A percentile compares a stretch with the other conserved stretches of the same genome.
These are phyloP conservation scores for Mycosphaerella sp. DNA, from an alignment of 2,329 filamentous ascomycete species.

Conservation along the genomic window DNA sequence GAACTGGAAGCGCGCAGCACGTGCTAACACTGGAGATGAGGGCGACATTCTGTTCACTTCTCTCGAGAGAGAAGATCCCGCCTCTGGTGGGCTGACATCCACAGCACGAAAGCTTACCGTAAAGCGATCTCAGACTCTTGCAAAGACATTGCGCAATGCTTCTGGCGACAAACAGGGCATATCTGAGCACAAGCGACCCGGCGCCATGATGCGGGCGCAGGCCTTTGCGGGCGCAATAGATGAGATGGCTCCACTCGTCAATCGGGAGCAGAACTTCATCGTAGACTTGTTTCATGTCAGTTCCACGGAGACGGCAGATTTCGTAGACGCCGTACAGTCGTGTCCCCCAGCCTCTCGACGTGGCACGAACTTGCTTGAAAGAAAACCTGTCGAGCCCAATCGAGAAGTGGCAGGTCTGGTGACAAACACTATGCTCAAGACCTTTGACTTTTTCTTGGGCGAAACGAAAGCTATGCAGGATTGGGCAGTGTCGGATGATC, in stretches of 20 bases:
- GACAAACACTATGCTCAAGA: conserved; percentile 78
- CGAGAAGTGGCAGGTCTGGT: conserved; percentile 77
- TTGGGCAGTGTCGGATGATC: conserved; percentile 74
- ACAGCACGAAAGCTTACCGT: conserved; percentile 87
- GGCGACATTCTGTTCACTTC: conserved; percentile 70
- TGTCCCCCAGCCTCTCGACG: conserved; percentile 60
- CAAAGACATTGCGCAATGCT: conserved; percentile 63
- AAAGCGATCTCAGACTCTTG: conserved; percentile 83
- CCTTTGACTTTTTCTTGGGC: conserved; percentile 73
- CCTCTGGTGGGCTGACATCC: conserved; percentile 55
- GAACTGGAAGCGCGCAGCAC: conserved; percentile 55
- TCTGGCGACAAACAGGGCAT: conserved; percentile 55
- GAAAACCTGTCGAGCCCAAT: conserved; percentile 80
- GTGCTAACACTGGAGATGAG: conserved; percentile 30
- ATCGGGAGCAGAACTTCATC: conserved; percentile 94
- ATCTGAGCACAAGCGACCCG: conserved; percentile 45
- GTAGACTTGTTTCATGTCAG: conserved; percentile 95
- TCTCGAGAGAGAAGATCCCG: conserved; percentile 71
- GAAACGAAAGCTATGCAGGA: conserved; percentile 76
- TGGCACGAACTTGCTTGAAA: conserved; percentile 64
- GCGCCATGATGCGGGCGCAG: conserved; percentile 59
- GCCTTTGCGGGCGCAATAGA: conserved; percentile 74
- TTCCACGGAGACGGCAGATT: conserved; percentile 75
- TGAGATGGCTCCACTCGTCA: conserved; percentile 73
- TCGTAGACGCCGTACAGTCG: conserved; percentile 68